Conservation (phyloP, 768 basidiomycete genomes). For the Boletus tylopilopsis region DNA sequence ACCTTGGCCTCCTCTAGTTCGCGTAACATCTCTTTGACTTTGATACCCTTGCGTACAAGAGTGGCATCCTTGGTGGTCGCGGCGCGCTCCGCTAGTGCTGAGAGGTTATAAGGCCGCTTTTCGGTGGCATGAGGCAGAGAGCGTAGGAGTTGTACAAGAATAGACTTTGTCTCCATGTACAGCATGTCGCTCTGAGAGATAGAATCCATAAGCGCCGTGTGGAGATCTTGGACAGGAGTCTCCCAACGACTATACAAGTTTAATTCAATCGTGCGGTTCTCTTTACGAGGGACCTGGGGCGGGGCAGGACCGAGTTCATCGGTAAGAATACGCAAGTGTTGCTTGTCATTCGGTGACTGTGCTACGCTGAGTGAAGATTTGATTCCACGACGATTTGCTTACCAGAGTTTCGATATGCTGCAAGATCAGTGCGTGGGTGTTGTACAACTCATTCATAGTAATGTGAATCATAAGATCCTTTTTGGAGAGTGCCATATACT, state of each 20-base stretch:
- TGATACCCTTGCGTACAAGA: constrained; percentile 95
- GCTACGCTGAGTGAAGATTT: constrained; percentile 1
- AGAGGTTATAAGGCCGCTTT: constrained; percentile 85
- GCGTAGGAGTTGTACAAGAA: constrained; percentile 95
- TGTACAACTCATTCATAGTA: constrained; percentile 97
- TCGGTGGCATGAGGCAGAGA: constrained; percentile 84
- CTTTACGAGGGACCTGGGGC: constrained; percentile 94
- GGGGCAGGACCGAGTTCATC: constrained; percentile 96
- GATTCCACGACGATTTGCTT: constrained; percentile 28
- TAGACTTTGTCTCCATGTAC: constrained; percentile 99
- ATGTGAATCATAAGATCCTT: constrained; percentile 98
- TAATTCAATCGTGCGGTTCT: constrained; percentile 92
- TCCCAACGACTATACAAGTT: constrained; percentile 97
- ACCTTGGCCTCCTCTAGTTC: constrained; percentile 91
- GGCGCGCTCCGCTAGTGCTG: constrained; percentile 87
- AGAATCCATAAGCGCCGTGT: constrained; percentile 94
- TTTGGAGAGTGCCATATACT: constrained; percentile 99
- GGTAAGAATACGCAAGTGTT: constrained; percentile 92
- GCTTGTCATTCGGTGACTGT: constrained; percentile 96
- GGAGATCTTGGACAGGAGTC: constrained; percentile 96
- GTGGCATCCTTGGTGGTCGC: constrained; percentile 97
- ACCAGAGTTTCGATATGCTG: constrained; percentile 96
- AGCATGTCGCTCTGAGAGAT: constrained; percentile 98
- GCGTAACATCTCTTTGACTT: constrained; percentile 98
- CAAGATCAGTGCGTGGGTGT: constrained; percentile 92